These are phyloP conservation scores for Berberis thunbergii DNA, from an alignment of 164 flowering plant species.

Conservation along the genomic window DNA sequence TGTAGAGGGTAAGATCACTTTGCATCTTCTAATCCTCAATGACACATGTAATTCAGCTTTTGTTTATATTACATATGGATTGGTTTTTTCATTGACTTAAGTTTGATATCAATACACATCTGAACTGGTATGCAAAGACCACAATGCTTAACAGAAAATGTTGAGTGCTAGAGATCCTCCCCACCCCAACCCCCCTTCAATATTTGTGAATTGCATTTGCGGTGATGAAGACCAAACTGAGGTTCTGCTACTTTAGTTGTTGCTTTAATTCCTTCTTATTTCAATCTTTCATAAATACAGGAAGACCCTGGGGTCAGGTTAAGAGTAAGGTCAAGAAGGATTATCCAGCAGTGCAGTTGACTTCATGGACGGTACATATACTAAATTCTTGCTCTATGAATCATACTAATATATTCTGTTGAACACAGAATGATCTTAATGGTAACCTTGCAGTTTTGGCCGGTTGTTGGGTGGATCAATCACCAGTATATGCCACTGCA, in stretches of 20 bases:
- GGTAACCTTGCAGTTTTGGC: constrained; percentile 76
- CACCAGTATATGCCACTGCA: constrained; percentile 77
- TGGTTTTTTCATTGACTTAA: too few relatives aligned
- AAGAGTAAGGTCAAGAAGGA: constrained; percentile 37
- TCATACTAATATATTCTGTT: not conserved
- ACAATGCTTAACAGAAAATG: too few relatives aligned
- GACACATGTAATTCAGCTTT: too few relatives aligned
- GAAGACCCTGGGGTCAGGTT: constrained; percentile 71
- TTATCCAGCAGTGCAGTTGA: constrained; percentile 42
- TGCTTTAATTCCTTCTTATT: not conserved
- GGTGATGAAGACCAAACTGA: too few relatives aligned
- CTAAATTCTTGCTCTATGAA: not conserved
- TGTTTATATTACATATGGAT: too few relatives aligned
- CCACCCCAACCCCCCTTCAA: too few relatives aligned
- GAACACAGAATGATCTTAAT: not conserved
- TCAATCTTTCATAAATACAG: constrained; percentile 26
- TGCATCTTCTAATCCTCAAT: not conserved
- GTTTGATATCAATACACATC: too few relatives aligned
- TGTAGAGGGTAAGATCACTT: constrained; percentile 55
- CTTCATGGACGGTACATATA: constrained; percentile 73
- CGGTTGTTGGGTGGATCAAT: constrained; percentile 79
- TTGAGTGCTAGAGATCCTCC: too few relatives aligned
- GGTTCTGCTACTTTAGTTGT: not conserved
- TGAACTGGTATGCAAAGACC: too few relatives aligned
- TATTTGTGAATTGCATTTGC: too few relatives aligned